phyloP scores from a whole-genome alignment of 2,329 filamentous ascomycete species.

The Alternaria postmessia region DNA sequence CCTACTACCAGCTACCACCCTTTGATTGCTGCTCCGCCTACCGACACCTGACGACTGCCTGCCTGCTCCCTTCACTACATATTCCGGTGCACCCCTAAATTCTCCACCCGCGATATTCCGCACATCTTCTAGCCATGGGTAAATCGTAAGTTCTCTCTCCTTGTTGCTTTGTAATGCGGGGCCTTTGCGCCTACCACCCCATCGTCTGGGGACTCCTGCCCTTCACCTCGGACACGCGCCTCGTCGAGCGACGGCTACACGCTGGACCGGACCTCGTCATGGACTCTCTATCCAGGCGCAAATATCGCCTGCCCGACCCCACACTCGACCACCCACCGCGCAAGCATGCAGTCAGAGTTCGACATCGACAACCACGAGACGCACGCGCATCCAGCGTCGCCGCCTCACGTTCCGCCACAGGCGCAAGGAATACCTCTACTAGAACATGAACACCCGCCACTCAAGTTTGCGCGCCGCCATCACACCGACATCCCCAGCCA shows the following conservation, averaged over 20 bases:
- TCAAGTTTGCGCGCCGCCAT: conserved; percentile 46
- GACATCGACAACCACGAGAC: conserved; percentile 8
- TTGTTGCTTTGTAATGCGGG: conserved; percentile 22
- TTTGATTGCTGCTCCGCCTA: conserved; percentile 25
- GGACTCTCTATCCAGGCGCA: conserved; percentile 8
- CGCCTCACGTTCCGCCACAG: conserved; percentile 25
- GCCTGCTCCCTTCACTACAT: conserved; percentile 17
- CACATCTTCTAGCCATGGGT: conserved; percentile 42
- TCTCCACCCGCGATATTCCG: conserved; percentile 8
- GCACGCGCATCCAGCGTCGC: conserved; percentile 11
- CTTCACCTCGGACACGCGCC: conserved; percentile 23
- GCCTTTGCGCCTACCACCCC: conserved; percentile 20
- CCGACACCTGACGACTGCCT: conserved; percentile 22
- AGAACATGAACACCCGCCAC: conserved; percentile 29
- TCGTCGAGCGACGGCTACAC: conserved; percentile 8
- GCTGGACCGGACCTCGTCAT: conserved; percentile 16
- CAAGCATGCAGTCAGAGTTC: conserved; percentile 20
- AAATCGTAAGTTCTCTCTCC: conserved; percentile 51
- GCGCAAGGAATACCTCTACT: conserved; percentile 35
- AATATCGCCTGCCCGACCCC: conserved; percentile 2
- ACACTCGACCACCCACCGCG: conserved; percentile 14
- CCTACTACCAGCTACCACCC: conserved; percentile 18
- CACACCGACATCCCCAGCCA: conserved; percentile 30
- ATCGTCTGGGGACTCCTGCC: conserved; percentile 28
- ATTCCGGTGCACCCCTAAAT: conserved; percentile 12